phyloP scores from a whole-genome alignment of 2,329 filamentous ascomycete genomes.

The Monosporascus sp. region DNA sequence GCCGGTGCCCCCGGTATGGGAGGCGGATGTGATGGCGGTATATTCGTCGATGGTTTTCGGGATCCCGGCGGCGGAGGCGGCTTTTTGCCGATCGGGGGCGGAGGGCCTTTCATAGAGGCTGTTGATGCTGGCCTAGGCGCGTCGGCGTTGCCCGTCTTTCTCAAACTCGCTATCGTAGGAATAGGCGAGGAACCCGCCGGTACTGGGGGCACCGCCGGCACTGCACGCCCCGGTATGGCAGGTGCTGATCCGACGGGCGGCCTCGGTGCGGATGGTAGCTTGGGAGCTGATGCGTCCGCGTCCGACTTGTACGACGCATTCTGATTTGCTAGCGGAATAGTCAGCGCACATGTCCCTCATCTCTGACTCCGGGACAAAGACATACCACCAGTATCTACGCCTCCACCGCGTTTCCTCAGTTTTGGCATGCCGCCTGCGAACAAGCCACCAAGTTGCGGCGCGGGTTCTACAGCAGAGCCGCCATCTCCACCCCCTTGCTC shows the following conservation, averaged over 20 bases:
- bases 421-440: slow-evolving; percentile 97
- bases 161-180: slow-evolving; percentile 53
- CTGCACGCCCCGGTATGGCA: slow-evolving; percentile 44
- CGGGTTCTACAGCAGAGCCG: slow-evolving; percentile 40
- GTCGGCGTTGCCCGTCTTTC: slow-evolving; percentile 49
- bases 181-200: slow-evolving; percentile 44
- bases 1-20: slow-evolving; percentile 28
- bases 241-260: slow-evolving; percentile 54
- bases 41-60: slow-evolving; percentile 46
- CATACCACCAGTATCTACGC: slow-evolving; percentile 66
- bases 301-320: slow-evolving; percentile 77
- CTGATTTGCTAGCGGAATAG: slow-evolving; percentile 45
- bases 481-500: slow-evolving; percentile 54
- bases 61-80: slow-evolving; percentile 57
- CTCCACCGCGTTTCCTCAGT: slow-evolving; percentile 78
- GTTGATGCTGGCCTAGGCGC: slow-evolving; percentile 53
- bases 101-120: slow-evolving; percentile 60
- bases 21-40: slow-evolving; percentile 20
- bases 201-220: slow-evolving; percentile 36
- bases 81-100: slow-evolving; percentile 75
- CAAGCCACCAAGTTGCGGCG: slow-evolving; percentile 79
- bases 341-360: slow-evolving; percentile 13
- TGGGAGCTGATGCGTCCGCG: slow-evolving; percentile 58
- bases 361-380: not conserved
- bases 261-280: slow-evolving; percentile 50